Evolutionary conservation across 2,329 filamentous ascomycete genomes (phyloP), one percentile per base, ranked within the genome.

Genomic region (Curvularia verruculosa): DNA sequence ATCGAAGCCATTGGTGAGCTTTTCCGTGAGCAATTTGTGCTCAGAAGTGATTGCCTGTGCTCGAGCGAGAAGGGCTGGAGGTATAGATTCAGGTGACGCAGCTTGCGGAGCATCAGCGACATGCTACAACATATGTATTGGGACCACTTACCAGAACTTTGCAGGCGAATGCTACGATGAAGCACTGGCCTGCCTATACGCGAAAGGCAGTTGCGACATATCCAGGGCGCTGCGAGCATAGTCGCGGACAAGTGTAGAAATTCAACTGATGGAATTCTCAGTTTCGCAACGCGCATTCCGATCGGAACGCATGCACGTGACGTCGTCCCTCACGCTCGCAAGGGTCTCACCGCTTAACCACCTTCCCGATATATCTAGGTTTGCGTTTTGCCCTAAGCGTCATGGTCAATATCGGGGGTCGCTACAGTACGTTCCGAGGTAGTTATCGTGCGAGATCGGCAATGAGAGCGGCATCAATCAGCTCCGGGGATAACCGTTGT

Each of bases 11-110:
- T 81, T 77, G 19, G 79, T 78, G 26, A 88, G 79, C 62, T 80
- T 78, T 10, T 80, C 74, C 0, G 80, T 81, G 26, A 88, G 78
- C n/a, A 75, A 72, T 7, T 78, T 75, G 75, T 88, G 84, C 68
- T 88, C 85, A 18, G 76, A 66, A 13, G 83, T 81, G 23, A 88
- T 74, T 28, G 78, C 72, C 60, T 83, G 82, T 46, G 86, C 86
- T 62, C 85, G 78, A 3, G 77, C 77, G 26, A 89, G 79, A 9
- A 88, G 77, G 15, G 82, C 79, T 31, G 84, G 79, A 19, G 85
- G 85, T 44, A 87, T 72, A 26, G 73, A 63, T 49, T 73, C 70
- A 26, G 65, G 26, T 36, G 57, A 59, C 4, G 68, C 56, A 69
- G 63, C 69, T 66, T 45, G 34, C 49, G 34, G 19, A 28, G 44